Conservation (phyloP, 1,284 basidiomycete genomes). For the Leccinum subrobustum region DNA sequence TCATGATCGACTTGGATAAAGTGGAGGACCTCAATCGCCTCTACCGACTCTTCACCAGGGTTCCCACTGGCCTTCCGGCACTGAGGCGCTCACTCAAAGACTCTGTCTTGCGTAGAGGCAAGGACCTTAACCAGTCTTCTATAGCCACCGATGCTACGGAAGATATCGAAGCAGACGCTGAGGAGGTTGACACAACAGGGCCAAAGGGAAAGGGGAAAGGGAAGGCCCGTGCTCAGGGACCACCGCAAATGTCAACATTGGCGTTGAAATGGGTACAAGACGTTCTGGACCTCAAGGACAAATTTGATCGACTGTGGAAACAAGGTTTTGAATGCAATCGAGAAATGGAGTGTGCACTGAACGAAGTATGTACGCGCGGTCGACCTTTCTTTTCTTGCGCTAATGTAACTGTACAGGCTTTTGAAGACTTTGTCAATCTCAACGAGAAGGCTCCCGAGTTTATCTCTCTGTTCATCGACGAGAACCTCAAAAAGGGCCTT, state of each 20-base stretch:
- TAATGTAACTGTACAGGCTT: conserved; percentile 59
- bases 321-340: conserved; percentile 74
- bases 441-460: conserved; percentile 91
- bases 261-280: conserved; percentile 96
- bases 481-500: conserved; percentile 93
- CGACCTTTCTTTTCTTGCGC: neutral
- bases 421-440: conserved; percentile 89
- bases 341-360: conserved; percentile 81
- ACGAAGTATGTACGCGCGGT: conserved; percentile 61
- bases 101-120: conserved; percentile 77
- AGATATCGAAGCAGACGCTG: conserved; percentile 38
- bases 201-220: conserved; percentile 64
- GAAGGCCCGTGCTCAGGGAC: conserved; percentile 48
- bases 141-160: conserved; percentile 37
- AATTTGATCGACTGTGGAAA: conserved; percentile 78
- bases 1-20: conserved; percentile 85
- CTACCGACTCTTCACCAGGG: conserved; percentile 76
- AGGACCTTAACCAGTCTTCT: conserved; percentile 71
- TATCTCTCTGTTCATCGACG: conserved; percentile 96
- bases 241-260: conserved; percentile 46
- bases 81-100: conserved; percentile 74
- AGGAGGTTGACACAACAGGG: conserved; percentile 41
- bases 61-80: conserved; percentile 66
- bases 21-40: conserved; percentile 78
- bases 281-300: conserved; percentile 89